Evolutionary conservation across 805 yeast species (phyloP), one percentile per base, ranked within the genome.

Genomic region (Brettanomyces naardenensis): DNA sequence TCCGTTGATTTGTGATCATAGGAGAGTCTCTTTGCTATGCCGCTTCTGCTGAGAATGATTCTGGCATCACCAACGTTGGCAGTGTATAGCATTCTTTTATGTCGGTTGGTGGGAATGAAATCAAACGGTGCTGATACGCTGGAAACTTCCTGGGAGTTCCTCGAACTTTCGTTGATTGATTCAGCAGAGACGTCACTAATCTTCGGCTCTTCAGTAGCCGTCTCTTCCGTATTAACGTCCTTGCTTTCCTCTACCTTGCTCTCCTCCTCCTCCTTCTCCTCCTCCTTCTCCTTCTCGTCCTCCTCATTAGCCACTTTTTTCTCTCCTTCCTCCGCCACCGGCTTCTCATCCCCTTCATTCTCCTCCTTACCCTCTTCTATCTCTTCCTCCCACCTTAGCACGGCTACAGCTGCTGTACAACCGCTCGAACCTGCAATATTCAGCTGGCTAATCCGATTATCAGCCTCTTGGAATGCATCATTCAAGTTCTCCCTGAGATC

Each of bases 31-130:
- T 77, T 69, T 3, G 95, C 88, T 43, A 68, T 65, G 1, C 89
- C 87, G n/a, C 66, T 64, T 37, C 96, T 73, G 48, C 74, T 80
- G 33, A 90, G 64, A 2, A 92, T 86, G 13, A 88, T 72, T 44
- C 97, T 71, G 43, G 92, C 78, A 59, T 92, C 98, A 3, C 98
- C 97, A 4, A 86, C 97, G 54, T 92, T 90, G 6, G 96, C 95
- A 0, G 96, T 88, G 51, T 87, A 88, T 28, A 90, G 67, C 78
- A 84, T 78, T 44, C 97, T 64, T 46, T 68, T 74, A 51, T 81
- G 85, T 44, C 63, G 54, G 11, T 49, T 39, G 1, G 62, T 51
- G 2, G 78, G 79, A 3, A 66, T 52, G 43, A 71, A 74, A 43
- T 73, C 80, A 51, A 65, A 73, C 25, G 60, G 58, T 6, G 60